Conservation (phyloP, 2,329 filamentous ascomycete species). For the Chrysoporthe puriensis region DNA sequence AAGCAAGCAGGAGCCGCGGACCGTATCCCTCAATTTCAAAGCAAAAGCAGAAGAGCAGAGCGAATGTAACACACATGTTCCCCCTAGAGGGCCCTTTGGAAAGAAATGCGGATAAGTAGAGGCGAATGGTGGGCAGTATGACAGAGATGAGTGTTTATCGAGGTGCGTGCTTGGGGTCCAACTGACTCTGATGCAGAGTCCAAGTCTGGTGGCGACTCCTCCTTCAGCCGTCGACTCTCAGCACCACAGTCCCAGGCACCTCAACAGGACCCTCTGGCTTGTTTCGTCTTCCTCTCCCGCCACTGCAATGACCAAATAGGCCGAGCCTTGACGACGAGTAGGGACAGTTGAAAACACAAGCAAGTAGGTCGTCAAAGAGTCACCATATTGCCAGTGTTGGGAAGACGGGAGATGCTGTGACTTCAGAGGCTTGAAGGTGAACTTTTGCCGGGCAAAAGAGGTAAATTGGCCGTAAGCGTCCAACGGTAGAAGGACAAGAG, state of each 20-base stretch:
- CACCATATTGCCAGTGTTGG: not conserved
- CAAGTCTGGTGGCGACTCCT: not conserved
- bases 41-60: slow-evolving; percentile 14
- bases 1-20: not conserved
- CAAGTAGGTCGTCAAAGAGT: not conserved
- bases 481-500: not conserved
- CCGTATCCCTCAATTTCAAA: not conserved
- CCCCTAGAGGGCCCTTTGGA: slow-evolving; percentile 14
- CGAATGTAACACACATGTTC: slow-evolving; percentile 20
- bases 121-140: not conserved
- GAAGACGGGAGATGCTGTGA: not conserved
- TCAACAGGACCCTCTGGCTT: not conserved
- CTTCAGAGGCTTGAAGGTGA: not conserved
- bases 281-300: too few relatives aligned
- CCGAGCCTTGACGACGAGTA: too few relatives aligned
- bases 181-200: not conserved
- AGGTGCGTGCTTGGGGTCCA: not conserved
- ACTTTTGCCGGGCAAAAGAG: not conserved
- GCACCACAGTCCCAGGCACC: not conserved
- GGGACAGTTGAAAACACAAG: not conserved
- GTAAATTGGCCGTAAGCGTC: not conserved
- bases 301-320: too few relatives aligned
- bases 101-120: not conserved
- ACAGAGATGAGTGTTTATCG: not conserved
- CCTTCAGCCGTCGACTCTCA: not conserved